Percentiles rank a stretch among this genome's conserved stretches.
Evolutionary conservation across 495 filamentous ascomycete genomes (phyloP).

Genomic region (Lophiostoma macrostomum): DNA sequence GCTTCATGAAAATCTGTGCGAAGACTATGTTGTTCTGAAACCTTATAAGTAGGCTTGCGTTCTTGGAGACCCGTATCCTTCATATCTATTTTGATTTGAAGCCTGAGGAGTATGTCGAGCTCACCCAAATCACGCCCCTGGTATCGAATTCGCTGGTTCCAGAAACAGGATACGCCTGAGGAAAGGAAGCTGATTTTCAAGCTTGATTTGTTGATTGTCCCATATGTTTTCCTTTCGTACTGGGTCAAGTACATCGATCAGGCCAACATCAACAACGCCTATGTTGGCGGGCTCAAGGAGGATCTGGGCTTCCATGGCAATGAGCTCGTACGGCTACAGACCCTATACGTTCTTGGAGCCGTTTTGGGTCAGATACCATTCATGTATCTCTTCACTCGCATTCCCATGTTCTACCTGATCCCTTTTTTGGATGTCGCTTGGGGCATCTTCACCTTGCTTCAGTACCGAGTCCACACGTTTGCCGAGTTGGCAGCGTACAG

Average conservation of each 20-base stretch:
- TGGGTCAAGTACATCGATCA: conserved; percentile 28
- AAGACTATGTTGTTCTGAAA: too few species aligned
- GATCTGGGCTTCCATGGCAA: conserved; percentile 43
- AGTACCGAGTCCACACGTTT: conserved; percentile 20
- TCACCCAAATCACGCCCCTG: conserved; percentile 9
- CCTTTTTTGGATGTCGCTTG: conserved; percentile 31
- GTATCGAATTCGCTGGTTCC: conserved; percentile 20
- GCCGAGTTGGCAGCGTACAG: conserved; percentile 14
- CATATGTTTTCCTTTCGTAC: conserved; percentile 19
- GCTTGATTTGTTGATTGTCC: conserved; percentile 18
- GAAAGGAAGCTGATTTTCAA: conserved; percentile 24
- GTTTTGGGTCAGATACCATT: conserved; percentile 52
- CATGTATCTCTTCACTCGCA: conserved; percentile 49
- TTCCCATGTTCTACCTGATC: conserved; percentile 50
- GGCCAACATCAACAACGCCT: conserved; percentile 22
- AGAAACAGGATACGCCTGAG: conserved; percentile 16
- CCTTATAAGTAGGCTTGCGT: too few species aligned
- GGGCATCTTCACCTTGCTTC: conserved; percentile 25
- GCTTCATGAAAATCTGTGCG: too few species aligned
- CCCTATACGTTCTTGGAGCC: conserved; percentile 51
- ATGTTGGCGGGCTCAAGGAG: conserved; percentile 24
- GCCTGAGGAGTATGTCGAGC: conserved; percentile 7
- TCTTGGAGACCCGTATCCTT: too few species aligned
- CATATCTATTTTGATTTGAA: too few species aligned
- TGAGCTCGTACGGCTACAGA: conserved; percentile 49